phyloP scores from a whole-genome alignment of 169 alveolate species.

The Babesia caballi region DNA sequence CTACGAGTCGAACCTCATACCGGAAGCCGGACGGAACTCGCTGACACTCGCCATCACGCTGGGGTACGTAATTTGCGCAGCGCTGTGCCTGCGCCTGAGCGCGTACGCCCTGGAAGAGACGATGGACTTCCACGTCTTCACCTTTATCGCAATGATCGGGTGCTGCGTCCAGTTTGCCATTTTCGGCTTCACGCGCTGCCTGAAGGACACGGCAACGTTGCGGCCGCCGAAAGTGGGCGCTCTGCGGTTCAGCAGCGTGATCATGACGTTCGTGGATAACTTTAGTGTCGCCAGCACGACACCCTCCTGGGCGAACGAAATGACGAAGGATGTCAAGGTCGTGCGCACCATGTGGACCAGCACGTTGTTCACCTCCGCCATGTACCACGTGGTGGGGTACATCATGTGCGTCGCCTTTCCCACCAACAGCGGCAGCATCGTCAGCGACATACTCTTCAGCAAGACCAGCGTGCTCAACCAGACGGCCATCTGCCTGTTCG shows the following conservation, averaged over 20 bases:
- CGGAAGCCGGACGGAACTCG: not conserved
- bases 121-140: conserved; percentile 65
- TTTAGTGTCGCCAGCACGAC: conserved; percentile 68
- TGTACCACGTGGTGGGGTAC: conserved; percentile 66
- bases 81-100: conserved; percentile 65
- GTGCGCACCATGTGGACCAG: conserved; percentile 67
- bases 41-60: conserved; percentile 65
- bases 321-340: conserved; percentile 73
- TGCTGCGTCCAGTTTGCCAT: conserved; percentile 52
- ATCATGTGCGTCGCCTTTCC: conserved; percentile 43
- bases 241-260: conserved; percentile 30
- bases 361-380: conserved; percentile 54
- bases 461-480: conserved; percentile 56
- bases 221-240: conserved; percentile 57
- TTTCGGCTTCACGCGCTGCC: conserved; percentile 14
- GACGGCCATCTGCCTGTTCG: conserved; percentile 59
- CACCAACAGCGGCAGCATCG: conserved; percentile 10
- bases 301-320: conserved; percentile 81
- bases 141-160: conserved; percentile 69
- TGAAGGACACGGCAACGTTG: conserved; percentile 17
- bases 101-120: conserved; percentile 74
- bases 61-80: conserved; percentile 71
- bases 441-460: conserved; percentile 52
- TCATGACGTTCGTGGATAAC: conserved; percentile 69
- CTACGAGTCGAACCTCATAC: not conserved